phyloP scores from a whole-genome alignment of 257 asterid species.

The Solanum habrochaites region DNA sequence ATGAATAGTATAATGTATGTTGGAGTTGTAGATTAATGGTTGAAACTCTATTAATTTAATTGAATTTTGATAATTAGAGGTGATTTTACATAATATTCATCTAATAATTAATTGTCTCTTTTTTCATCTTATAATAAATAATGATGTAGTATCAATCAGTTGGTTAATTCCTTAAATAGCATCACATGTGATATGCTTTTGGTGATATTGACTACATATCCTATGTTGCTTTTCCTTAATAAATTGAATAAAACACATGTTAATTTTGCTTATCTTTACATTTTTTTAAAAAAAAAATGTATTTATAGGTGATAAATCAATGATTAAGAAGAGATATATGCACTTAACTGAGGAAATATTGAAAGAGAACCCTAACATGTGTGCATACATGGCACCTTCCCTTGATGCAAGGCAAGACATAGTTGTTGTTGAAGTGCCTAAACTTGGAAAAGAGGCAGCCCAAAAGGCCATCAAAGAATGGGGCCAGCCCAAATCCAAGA shows the following conservation, averaged over 20 bases:
- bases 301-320: slow-evolving; percentile 57
- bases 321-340: slow-evolving; percentile 56
- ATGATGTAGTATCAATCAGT: background rate
- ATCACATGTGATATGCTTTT: background rate
- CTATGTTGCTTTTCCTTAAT: background rate
- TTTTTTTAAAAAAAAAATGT: background rate
- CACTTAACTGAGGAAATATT: slow-evolving; percentile 47
- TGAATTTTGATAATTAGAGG: background rate
- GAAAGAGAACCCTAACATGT: slow-evolving; percentile 42
- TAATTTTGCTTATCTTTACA: background rate
- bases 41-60: background rate
- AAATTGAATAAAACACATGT: background rate
- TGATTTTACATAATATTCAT: background rate
- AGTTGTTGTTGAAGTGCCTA: slow-evolving; percentile 66
- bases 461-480: slow-evolving; percentile 75
- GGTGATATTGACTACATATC: background rate
- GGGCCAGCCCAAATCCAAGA: slow-evolving; percentile 80
- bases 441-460: slow-evolving; percentile 76
- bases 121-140: background rate
- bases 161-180: background rate
- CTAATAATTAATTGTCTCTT: background rate
- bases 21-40: background rate
- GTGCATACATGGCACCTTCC: slow-evolving; percentile 63
- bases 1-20: background rate
- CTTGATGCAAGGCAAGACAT: slow-evolving; percentile 65